Evolutionary conservation across 176 grass and related monocot genomes (phyloP).

Genomic region (Eleusine coracana): DNA sequence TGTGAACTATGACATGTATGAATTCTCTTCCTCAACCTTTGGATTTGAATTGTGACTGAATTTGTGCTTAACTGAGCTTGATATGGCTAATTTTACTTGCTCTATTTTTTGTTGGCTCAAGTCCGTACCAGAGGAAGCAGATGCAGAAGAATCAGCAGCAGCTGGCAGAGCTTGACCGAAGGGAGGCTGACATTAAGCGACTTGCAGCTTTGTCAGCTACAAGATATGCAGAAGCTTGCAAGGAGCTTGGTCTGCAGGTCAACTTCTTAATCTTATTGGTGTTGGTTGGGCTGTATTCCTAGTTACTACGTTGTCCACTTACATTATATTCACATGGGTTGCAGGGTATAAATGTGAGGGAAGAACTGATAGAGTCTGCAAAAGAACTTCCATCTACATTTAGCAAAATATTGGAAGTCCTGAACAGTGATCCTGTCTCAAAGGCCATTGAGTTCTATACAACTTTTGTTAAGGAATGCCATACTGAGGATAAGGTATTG

Average conservation of each 20-base stretch:
- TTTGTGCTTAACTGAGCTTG: neutral
- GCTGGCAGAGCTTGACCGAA: constrained; percentile 79
- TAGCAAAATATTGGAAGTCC: constrained; percentile 71
- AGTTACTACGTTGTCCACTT: neutral
- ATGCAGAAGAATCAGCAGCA: constrained; percentile 96
- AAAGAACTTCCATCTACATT: constrained; percentile 83
- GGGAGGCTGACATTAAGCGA: constrained; percentile 87
- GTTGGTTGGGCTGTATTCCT: neutral
- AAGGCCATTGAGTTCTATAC: constrained; percentile 75
- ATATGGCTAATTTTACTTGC: neutral
- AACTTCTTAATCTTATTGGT: constrained; percentile 9
- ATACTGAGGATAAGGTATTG: constrained; percentile 85
- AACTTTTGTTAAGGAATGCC: constrained; percentile 79
- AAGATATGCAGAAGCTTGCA: constrained; percentile 87
- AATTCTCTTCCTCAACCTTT: constrained; percentile 11
- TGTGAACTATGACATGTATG: constrained; percentile 99
- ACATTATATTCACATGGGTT: neutral
- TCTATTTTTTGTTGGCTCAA: constrained; percentile 45
- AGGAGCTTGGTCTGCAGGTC: constrained; percentile 85
- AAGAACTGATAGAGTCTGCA: constrained; percentile 83
- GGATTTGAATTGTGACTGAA: constrained; percentile 4
- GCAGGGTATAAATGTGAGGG: constrained; percentile 74
- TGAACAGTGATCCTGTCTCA: constrained; percentile 69
- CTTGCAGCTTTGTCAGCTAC: constrained; percentile 72
- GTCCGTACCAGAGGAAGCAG: constrained; percentile 90